These are phyloP conservation scores for Eremochloa ophiuroides DNA, from an alignment of 176 grass and related monocot species.

Conservation along the genomic window DNA sequence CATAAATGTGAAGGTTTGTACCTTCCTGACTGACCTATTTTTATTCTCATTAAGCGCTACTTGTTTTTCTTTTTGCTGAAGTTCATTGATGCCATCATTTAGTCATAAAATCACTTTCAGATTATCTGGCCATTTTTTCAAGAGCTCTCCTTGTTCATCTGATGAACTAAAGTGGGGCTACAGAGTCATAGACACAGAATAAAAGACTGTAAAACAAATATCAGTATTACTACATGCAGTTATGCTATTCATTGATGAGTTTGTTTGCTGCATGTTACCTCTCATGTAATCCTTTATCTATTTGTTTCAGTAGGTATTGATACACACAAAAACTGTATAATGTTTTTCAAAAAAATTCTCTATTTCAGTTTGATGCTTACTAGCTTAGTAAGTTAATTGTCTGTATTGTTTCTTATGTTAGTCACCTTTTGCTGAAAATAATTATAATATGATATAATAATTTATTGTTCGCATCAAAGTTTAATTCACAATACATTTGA, in stretches of 20 bases:
- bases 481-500: not conserved
- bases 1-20: conserved; percentile 55
- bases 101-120: not conserved
- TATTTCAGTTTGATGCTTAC: conserved; percentile 2
- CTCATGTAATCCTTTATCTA: not conserved
- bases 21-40: conserved; percentile 13
- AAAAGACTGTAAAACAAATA: not conserved
- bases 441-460: not conserved
- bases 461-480: not conserved
- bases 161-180: not conserved
- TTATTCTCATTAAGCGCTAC: conserved; percentile 9
- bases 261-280: conserved; percentile 12
- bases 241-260: not conserved
- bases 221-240: not conserved
- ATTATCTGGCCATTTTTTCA: not conserved
- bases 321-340: conserved; percentile 8
- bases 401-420: not conserved
- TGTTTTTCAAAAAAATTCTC: not conserved
- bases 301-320: conserved; percentile 25
- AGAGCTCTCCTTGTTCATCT: conserved; percentile 3
- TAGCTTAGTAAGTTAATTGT: not conserved
- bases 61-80: conserved; percentile 8
- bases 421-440: not conserved
- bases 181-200: not conserved
- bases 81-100: not conserved